Evolutionary conservation across 2,329 filamentous ascomycete genomes (phyloP).

Genomic region (Lachnellula occidentalis): DNA sequence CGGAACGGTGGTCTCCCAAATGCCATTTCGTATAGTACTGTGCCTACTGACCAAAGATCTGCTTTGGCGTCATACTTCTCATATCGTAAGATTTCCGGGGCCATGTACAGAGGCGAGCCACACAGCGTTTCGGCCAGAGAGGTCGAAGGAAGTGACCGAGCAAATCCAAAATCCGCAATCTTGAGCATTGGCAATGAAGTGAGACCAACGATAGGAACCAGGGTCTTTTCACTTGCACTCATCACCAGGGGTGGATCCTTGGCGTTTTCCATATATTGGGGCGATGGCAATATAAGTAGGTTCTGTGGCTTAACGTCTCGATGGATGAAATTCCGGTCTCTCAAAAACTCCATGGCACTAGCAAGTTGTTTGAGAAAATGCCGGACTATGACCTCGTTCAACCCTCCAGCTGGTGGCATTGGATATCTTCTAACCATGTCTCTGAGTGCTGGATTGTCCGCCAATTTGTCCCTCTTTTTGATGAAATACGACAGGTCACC

Average conservation of each 20-base stretch:
- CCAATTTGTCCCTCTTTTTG: conserved; percentile 81
- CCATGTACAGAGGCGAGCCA: conserved; percentile 97
- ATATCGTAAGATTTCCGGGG: conserved; percentile 92
- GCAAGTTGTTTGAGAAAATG: conserved; percentile 95
- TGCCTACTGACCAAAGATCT: conserved; percentile 95
- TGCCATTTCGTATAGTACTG: conserved; percentile 93
- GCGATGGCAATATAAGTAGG: conserved; percentile 78
- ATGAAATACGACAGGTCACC: conserved; percentile 94
- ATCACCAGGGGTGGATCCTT: conserved; percentile 65
- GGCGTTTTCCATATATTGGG: conserved; percentile 59
- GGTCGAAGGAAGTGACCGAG: conserved; percentile 81
- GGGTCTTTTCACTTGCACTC: conserved; percentile 69
- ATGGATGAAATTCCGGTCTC: conserved; percentile 82
- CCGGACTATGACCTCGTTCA: conserved; percentile 92
- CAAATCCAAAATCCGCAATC: conserved; percentile 98
- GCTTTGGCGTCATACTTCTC: conserved; percentile 97
- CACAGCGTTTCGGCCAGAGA: conserved; percentile 94
- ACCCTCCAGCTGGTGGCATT: conserved; percentile 71
- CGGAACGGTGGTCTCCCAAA: conserved; percentile 85
- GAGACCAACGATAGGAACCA: conserved; percentile 76
- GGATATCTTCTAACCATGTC: conserved; percentile 95
- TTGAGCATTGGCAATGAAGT: conserved; percentile 91
- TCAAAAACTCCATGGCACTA: conserved; percentile 85
- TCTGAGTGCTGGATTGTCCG: conserved; percentile 71
- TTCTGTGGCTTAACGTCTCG: conserved; percentile 98